These are phyloP conservation scores for Acrocalymma vagum DNA, from an alignment of 2,329 filamentous ascomycete species.

Conservation along the genomic window DNA sequence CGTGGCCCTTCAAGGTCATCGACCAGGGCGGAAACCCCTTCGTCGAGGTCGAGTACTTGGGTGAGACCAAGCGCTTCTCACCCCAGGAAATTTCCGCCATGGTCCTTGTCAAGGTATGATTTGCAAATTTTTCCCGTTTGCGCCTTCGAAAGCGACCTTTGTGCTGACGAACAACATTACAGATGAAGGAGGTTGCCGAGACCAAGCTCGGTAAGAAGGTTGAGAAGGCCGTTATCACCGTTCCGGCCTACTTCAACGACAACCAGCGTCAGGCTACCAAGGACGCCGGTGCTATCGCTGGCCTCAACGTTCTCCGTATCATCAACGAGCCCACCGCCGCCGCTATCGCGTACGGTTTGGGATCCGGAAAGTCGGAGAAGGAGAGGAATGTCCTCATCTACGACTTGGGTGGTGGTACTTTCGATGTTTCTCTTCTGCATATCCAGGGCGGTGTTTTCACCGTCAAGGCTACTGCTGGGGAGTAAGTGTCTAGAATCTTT, in stretches of 20 bases:
- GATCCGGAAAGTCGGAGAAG: slow-evolving; percentile 92
- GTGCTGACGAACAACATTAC: slow-evolving; percentile 37
- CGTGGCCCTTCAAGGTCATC: slow-evolving; percentile 98
- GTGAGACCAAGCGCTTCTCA: slow-evolving; percentile 94
- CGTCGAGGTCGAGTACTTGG: slow-evolving; percentile 95
- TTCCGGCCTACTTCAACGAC: slow-evolving; percentile 99
- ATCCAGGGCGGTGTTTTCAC: slow-evolving; percentile 99
- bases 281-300: slow-evolving; percentile 97
- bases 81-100: slow-evolving; percentile 99
- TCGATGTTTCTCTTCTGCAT: slow-evolving; percentile 99
- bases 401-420: slow-evolving; percentile 99
- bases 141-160: no score
- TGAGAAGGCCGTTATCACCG: slow-evolving; percentile 98
- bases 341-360: slow-evolving; percentile 97
- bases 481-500: slow-evolving; percentile 48
- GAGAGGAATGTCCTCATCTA: slow-evolving; percentile 99
- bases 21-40: slow-evolving; percentile 88
- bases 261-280: slow-evolving; percentile 99
- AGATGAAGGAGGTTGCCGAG: slow-evolving; percentile 99
- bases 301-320: slow-evolving; percentile 98
- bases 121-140: slow-evolving; percentile 3
- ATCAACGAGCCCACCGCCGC: slow-evolving; percentile 99
- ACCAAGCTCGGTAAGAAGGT: slow-evolving; percentile 98
- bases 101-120: slow-evolving; percentile 90
- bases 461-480: slow-evolving; percentile 97